phyloP scores from a whole-genome alignment of 352 stramenopile species.

The Phytophthora tentaculata region DNA sequence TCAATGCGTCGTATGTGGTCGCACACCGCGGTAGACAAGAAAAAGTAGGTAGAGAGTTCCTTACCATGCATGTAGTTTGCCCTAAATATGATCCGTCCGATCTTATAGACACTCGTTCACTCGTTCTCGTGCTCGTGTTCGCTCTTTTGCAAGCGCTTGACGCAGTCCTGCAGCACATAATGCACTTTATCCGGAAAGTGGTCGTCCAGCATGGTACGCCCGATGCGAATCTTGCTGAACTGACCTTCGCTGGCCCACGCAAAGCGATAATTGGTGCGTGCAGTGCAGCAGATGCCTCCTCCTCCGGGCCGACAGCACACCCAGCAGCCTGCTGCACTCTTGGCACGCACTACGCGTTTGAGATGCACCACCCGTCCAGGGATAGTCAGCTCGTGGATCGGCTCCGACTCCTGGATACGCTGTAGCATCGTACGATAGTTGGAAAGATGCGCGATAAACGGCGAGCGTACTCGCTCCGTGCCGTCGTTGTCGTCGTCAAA shows the following conservation, averaged over 20 bases:
- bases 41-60: not conserved
- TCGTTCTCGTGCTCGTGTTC: constrained; percentile 42
- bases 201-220: constrained; percentile 87
- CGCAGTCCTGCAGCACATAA: constrained; percentile 84
- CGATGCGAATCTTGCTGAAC: constrained; percentile 81
- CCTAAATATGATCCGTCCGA: constrained; percentile 28
- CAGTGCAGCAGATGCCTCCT: constrained; percentile 82
- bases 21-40: constrained; percentile 41
- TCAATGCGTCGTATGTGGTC: constrained; percentile 80
- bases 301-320: constrained; percentile 82
- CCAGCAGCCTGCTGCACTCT: constrained; percentile 62
- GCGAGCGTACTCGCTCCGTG: constrained; percentile 38
- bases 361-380: constrained; percentile 81
- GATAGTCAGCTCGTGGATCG: constrained; percentile 82
- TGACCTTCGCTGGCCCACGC: constrained; percentile 63
- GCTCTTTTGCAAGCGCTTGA: constrained; percentile 52
- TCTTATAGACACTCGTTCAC: constrained; percentile 33
- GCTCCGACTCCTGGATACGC: constrained; percentile 82
- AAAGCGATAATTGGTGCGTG: constrained; percentile 84
- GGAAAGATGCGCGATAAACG: constrained; percentile 67
- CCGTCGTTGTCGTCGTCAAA: constrained; percentile 31
- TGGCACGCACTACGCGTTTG: constrained; percentile 53
- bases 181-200: constrained; percentile 91
- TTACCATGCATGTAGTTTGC: too few species aligned
- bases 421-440: constrained; percentile 89